phyloP scores from a whole-genome alignment of 768 basidiomycete genomes.

The Suillus alpinus region DNA sequence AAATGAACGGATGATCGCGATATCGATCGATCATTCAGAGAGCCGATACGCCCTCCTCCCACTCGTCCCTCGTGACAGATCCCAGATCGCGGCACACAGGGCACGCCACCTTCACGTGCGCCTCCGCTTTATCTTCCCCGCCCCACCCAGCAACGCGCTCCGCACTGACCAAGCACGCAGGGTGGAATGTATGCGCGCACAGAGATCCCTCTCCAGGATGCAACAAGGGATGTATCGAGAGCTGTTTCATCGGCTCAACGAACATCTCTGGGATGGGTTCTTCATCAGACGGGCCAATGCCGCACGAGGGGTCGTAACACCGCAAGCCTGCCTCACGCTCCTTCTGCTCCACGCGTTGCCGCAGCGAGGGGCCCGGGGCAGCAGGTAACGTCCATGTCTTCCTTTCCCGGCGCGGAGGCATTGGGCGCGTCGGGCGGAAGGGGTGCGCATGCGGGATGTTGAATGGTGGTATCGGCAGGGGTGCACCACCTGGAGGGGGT shows the following conservation, averaged over 20 bases:
- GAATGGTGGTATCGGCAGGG: slow-evolving; percentile 3
- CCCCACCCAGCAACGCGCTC: slow-evolving; percentile 67
- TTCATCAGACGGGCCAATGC: slow-evolving; percentile 72
- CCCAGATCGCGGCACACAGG: slow-evolving; percentile 70
- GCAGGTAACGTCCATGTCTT: slow-evolving; percentile 58
- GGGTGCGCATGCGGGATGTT: slow-evolving; percentile 10
- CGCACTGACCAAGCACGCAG: slow-evolving; percentile 65
- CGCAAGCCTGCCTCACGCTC: slow-evolving; percentile 72
- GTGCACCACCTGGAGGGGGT: slow-evolving; percentile 1
- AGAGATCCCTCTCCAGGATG: slow-evolving; percentile 27
- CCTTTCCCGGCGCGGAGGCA: slow-evolving; percentile 33
- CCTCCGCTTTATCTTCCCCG: slow-evolving; percentile 39
- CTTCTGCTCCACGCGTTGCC: slow-evolving; percentile 68
- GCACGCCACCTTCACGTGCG: slow-evolving; percentile 65
- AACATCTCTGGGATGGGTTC: slow-evolving; percentile 47
- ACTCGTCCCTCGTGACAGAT: slow-evolving; percentile 54
- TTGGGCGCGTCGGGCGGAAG: slow-evolving; percentile 20
- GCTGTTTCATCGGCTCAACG: slow-evolving; percentile 17
- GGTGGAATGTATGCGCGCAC: slow-evolving; percentile 71
- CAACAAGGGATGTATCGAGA: slow-evolving; percentile 18
- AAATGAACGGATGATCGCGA: neutral
- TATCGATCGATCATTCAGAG: slow-evolving; percentile 18
- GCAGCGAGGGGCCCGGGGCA: slow-evolving; percentile 66
- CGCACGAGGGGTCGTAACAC: slow-evolving; percentile 72
- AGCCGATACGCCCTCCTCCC: slow-evolving; percentile 47